Conservation (phyloP, 345 rosid genomes). For the Eucalyptus melliodora region DNA sequence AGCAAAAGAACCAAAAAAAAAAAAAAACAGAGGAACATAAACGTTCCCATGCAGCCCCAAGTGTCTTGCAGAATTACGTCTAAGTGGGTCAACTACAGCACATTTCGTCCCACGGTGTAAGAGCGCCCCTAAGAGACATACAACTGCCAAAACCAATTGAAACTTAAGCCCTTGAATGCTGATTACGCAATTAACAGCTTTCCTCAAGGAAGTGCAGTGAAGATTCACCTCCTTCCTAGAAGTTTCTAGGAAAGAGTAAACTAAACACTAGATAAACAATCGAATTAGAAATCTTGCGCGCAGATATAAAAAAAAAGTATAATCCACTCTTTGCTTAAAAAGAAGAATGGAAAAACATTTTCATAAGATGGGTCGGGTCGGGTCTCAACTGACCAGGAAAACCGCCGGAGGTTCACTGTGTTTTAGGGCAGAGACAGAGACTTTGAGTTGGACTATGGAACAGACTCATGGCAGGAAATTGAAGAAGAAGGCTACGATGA, state of each 20-base stretch:
- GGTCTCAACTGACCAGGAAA: not conserved
- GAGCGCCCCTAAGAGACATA: not conserved
- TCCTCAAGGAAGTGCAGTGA: not conserved
- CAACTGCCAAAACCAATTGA: not conserved
- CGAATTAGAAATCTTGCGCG: not conserved
- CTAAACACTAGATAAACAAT: not conserved
- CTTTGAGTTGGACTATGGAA: not conserved
- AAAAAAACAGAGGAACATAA: too few species aligned
- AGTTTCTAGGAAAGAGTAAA: not conserved
- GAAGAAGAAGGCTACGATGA: not conserved
- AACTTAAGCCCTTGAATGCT: constrained; percentile 9
- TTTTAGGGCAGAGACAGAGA: not conserved
- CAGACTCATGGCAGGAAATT: not conserved
- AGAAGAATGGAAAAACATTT: not conserved
- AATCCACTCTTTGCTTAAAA: not conserved
- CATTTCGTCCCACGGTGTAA: fast-evolving
- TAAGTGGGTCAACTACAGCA: not conserved
- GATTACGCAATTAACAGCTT: constrained; percentile 8
- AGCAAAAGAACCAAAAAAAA: too few species aligned
- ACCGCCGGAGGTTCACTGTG: not conserved
- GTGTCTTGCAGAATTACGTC: not conserved
- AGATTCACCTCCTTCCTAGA: not conserved
- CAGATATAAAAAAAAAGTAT: fast-evolving
- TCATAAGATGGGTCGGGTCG: not conserved
- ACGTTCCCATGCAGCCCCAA: too few species aligned